Conservation (phyloP, 805 yeast species). For the Saccharomycopsis selenospora region DNA sequence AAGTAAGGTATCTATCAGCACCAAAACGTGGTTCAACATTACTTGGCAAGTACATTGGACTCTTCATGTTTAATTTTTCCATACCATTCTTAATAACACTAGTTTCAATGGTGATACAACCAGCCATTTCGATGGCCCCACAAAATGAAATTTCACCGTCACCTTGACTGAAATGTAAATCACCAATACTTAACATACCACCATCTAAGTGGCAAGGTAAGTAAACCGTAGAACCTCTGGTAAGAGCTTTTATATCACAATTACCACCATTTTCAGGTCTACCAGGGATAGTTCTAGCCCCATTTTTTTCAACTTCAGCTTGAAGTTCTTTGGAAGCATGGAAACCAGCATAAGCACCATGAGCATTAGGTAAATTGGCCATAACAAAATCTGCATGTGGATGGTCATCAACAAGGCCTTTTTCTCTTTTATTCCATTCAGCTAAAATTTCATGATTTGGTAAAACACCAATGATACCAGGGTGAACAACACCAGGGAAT, state of each 20-base stretch:
- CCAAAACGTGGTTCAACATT: conserved; percentile 43
- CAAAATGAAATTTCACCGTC: conserved; percentile 49
- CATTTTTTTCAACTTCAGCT: conserved; percentile 31
- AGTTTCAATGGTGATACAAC: conserved; percentile 37
- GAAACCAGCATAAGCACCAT: conserved; percentile 36
- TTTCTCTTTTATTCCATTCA: conserved; percentile 41
- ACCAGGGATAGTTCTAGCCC: conserved; percentile 50
- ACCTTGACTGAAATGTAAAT: conserved; percentile 45
- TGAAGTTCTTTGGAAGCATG: conserved; percentile 29
- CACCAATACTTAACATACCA: conserved; percentile 42
- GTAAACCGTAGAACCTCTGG: conserved; percentile 43
- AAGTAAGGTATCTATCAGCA: conserved; percentile 42
- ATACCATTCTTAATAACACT: conserved; percentile 38
- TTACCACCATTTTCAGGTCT: conserved; percentile 49
- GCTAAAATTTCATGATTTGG: conserved; percentile 38
- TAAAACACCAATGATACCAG: conserved; percentile 45
- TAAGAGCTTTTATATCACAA: conserved; percentile 44
- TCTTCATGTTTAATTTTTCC: conserved; percentile 33
- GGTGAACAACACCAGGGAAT: conserved; percentile 45
- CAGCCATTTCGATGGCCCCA: conserved; percentile 50
- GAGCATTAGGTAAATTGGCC: conserved; percentile 36
- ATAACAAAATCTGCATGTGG: conserved; percentile 31
- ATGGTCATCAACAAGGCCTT: conserved; percentile 30
- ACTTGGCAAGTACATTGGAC: conserved; percentile 44
- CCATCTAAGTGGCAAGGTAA: conserved; percentile 42